Conservation (phyloP, 164 flowering plant genomes). For the Sedum album region DNA sequence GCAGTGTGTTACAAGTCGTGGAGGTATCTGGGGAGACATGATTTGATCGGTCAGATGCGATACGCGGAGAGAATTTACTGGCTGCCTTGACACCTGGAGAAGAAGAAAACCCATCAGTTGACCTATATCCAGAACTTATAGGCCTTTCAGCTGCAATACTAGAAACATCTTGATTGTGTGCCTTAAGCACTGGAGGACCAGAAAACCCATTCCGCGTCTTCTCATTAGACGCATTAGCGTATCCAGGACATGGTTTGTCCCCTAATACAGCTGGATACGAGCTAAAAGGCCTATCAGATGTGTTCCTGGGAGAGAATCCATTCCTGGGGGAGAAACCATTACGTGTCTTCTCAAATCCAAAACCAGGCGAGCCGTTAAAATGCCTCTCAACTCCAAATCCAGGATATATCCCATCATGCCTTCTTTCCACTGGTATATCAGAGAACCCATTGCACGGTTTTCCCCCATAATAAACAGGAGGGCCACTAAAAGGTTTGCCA, state of each 20-base stretch:
- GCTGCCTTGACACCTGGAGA: not conserved
- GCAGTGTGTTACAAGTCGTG: not conserved
- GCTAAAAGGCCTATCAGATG: constrained; percentile 3
- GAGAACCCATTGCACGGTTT: not conserved
- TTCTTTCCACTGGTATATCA: constrained; percentile 1
- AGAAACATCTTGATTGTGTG: not conserved
- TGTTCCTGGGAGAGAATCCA: not conserved
- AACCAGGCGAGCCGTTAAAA: constrained; percentile 1
- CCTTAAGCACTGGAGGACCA: not conserved
- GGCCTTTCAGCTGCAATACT: constrained; percentile 1
- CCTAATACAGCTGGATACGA: not conserved
- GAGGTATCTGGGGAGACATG: not conserved
- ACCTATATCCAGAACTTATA: not conserved
- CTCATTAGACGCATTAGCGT: not conserved
- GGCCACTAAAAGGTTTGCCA: not conserved
- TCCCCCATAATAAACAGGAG: not conserved
- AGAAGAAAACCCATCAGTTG: not conserved
- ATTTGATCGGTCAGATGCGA: not conserved
- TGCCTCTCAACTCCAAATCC: constrained; percentile 6
- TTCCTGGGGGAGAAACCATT: not conserved
- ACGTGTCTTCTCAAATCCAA: not conserved
- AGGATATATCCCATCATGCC: constrained; percentile 3
- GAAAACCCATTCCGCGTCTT: not conserved
- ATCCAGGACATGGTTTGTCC: not conserved
- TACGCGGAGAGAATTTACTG: not conserved